Base-by-base conservation (phyloP, 257 asterid genomes). In the Petrea volubilis region DNA sequence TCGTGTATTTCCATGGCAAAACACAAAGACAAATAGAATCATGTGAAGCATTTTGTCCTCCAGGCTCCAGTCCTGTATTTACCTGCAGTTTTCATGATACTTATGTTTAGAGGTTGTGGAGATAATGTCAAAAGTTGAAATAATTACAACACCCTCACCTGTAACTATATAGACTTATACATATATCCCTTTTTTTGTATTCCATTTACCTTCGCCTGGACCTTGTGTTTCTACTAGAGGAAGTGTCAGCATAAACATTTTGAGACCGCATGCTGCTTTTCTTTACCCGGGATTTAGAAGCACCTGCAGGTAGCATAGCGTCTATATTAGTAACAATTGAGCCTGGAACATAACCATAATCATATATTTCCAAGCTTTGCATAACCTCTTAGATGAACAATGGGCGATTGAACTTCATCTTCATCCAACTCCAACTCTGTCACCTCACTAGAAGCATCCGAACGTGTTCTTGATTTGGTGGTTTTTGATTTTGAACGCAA, bases 321-420 rank as follows among this genome's bases (percentile, higher is more conserved):
- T n/a, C n/a, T 55, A 44, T 50, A 40, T 44, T 11, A 61, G 56
- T 29, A 29, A 64, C 31, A 56, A 46, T 23, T 43, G 25, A 62
- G 15, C 9, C 12, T n/a, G 41, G 11, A 4, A 51, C 13, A 3
- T 21, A 47, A 5, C 25, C 15, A 40, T 65, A 23, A 6, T 57
- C 24, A 62, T 46, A 78, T 55, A 62, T 46, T 24, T 58, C 23
- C 4, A 71, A 70, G 69, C 28, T 50, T n/a, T 33, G 36, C 51
- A 62, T 67, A 71, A 81, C 95, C 87, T 80, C 24, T 77, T 41
- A 27, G 73, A 72, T 34, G 77, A 67, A 57, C 75, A 34, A 31
- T 73, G 64, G 89, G 79, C 0, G 90, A 89, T 71, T 87, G 90
- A 79, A 85, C 90, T 85, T 91, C 98, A 55, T 79, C 83, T 49